Evolutionary conservation across 371 early-diverging fungal species (phyloP).

Genomic region (Coemansia sp.): DNA sequence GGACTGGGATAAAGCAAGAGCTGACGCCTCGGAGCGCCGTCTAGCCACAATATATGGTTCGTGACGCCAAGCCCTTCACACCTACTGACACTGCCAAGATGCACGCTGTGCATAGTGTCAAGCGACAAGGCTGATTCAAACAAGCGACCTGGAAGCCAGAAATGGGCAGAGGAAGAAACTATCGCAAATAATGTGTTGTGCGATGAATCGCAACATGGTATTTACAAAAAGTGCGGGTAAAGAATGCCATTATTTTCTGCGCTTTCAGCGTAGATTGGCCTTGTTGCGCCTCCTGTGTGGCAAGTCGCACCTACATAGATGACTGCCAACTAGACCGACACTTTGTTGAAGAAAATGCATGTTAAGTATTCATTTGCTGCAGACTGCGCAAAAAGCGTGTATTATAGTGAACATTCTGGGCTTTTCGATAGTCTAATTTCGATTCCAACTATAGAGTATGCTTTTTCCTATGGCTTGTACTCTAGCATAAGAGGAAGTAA

Average conservation of each 20-base stretch:
- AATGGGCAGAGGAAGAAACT: not conserved
- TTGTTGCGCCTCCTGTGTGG: slow-evolving; percentile 4
- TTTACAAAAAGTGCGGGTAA: not conserved
- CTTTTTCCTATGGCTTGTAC: not conserved
- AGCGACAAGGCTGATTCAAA: slow-evolving; percentile 3
- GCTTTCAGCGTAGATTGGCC: not conserved
- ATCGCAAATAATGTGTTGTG: not conserved
- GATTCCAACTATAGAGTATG: not conserved
- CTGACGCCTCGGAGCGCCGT: slow-evolving; percentile 4
- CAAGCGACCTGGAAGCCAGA: not conserved
- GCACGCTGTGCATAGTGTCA: not conserved
- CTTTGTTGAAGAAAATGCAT: not conserved
- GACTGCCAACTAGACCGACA: not conserved
- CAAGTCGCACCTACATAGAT: not conserved
- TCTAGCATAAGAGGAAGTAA: not conserved
- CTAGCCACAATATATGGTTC: slow-evolving; percentile 7
- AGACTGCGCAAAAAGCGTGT: not conserved
- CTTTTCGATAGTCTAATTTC: not conserved
- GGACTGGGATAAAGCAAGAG: not conserved
- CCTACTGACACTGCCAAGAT: not conserved
- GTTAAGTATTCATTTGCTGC: not conserved
- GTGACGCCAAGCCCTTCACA: not conserved
- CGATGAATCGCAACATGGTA: not conserved
- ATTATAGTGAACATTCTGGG: not conserved
- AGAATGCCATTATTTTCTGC: not conserved